Base-by-base conservation (phyloP, 2,329 filamentous ascomycete species). In the Colletotrichum sp. region DNA sequence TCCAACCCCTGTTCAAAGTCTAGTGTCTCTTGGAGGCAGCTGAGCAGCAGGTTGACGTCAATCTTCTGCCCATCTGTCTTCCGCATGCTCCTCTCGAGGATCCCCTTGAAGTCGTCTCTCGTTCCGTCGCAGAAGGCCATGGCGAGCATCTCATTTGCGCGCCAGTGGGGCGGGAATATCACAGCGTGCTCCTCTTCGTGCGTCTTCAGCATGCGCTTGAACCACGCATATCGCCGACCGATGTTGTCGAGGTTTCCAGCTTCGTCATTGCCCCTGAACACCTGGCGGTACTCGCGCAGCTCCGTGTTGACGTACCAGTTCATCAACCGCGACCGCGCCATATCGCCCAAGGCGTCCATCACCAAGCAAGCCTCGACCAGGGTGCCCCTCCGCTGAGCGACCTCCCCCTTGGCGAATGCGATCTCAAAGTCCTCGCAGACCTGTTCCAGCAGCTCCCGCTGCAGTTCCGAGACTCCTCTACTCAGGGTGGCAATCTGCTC, bases 401-500 rank as follows among this genome's bases (percentile, higher is more conserved):
- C 92, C 84, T 99, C 96, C 26, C 92, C 93, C 84, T 96, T 98
- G 24, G 96, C 94, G 85, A 99, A 99, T 0, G 95, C 94, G 74
- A 98, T 91, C 87, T 99, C 97, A 83, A 99, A 99, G 85, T 99
- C 97, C 85, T 99, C 97, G 83, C 97, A 99, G n/a, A 99, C 94
- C 85, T 99, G 97, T 86, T 99, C 97, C 73, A 98, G 87, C 74
- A 99, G 87, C 84, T 98, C 96, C 76, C 96, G 90, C 86, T 99
- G 97, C 78, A 99, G 89, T 80, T 99, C 97, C 7, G 96, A 94
- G 43, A 99, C 97, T 81, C 98, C 98, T 68, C 95, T 93, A 82
- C 95, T 98, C 78, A 99, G 89, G 1, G 95, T 95, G 32, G 97
- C 97, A 83, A 99, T 99, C 89, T 99, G 97, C 83, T 99, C 96